phyloP scores from a whole-genome alignment of 148 eudicot genomes.

The Persicaria maculosa region DNA sequence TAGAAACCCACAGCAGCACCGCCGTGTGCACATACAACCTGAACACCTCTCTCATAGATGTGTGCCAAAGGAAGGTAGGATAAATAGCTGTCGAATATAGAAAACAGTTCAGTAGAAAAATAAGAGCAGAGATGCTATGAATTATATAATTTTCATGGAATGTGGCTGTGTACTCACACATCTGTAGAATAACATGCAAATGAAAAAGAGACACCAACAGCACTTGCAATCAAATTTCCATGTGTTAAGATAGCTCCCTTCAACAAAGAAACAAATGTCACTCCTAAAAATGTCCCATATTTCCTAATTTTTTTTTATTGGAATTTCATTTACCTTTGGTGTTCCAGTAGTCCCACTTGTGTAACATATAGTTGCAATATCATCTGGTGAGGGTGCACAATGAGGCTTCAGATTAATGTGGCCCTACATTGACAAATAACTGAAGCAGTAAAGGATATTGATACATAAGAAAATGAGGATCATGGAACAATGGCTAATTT shows the following conservation, averaged over 20 bases:
- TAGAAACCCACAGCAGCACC: constrained; percentile 91
- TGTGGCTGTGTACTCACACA: constrained; percentile 42
- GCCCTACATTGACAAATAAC: constrained; percentile 34
- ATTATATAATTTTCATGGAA: background rate
- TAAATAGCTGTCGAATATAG: constrained; percentile 51
- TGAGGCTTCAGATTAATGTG: constrained; percentile 45
- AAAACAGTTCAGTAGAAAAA: background rate
- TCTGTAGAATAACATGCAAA: constrained; percentile 47
- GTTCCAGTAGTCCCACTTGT: constrained; percentile 96
- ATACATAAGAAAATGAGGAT: background rate
- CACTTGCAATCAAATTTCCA: constrained; percentile 68
- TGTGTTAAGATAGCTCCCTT: constrained; percentile 84
- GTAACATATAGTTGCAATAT: constrained; percentile 80
- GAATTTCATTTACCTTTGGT: constrained; percentile 52
- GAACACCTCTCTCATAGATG: constrained; percentile 85
- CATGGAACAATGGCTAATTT: too few relatives aligned
- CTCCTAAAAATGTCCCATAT: background rate
- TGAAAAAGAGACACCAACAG: constrained; percentile 43
- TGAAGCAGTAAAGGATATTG: background rate
- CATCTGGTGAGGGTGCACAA: constrained; percentile 68
- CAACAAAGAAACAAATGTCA: constrained; percentile 9
- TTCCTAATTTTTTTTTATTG: background rate
- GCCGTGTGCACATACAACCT: constrained; percentile 38
- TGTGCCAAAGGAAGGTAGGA: constrained; percentile 97
- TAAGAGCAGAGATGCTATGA: background rate